A percentile compares a stretch with the other conserved stretches of the same genome.
Conservation (phyloP, 306 rosid genomes). For the Cicer chorassanicum region DNA sequence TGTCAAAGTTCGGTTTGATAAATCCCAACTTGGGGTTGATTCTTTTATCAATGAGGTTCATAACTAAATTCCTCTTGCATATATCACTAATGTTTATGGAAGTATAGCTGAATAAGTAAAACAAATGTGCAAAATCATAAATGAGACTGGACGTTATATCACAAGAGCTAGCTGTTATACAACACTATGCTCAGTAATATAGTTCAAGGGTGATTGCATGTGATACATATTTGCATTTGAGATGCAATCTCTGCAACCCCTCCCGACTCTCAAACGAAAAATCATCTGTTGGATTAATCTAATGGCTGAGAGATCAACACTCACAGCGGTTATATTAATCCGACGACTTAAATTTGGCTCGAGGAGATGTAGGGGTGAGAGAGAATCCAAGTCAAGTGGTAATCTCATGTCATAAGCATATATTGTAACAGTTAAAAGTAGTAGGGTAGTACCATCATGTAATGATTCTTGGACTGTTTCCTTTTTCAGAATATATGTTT, state of each 20-base stretch:
- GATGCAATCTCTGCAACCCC: background rate
- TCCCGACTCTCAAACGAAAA: background rate
- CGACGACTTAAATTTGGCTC: background rate
- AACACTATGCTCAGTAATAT: no score
- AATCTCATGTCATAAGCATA: background rate
- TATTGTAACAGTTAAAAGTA: background rate
- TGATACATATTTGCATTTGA: background rate
- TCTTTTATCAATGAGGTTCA: constrained; percentile 92
- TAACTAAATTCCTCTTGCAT: constrained; percentile 30
- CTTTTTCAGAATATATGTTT: constrained; percentile 8
- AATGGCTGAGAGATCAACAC: background rate
- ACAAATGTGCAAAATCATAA: constrained; percentile 27
- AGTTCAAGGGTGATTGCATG: no score
- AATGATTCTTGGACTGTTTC: constrained; percentile 2
- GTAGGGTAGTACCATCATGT: background rate
- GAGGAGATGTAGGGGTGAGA: background rate
- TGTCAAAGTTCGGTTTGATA: constrained; percentile 90
- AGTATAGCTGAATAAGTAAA: constrained; percentile 24
- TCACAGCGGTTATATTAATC: background rate
- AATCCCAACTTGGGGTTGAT: constrained; percentile 84
- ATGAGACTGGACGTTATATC: background rate
- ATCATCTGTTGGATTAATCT: background rate
- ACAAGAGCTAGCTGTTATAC: background rate
- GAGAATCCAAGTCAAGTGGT: background rate
- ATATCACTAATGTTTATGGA: background rate